phyloP scores from a whole-genome alignment of 2,329 filamentous ascomycete genomes.

The Cytospora mali region DNA sequence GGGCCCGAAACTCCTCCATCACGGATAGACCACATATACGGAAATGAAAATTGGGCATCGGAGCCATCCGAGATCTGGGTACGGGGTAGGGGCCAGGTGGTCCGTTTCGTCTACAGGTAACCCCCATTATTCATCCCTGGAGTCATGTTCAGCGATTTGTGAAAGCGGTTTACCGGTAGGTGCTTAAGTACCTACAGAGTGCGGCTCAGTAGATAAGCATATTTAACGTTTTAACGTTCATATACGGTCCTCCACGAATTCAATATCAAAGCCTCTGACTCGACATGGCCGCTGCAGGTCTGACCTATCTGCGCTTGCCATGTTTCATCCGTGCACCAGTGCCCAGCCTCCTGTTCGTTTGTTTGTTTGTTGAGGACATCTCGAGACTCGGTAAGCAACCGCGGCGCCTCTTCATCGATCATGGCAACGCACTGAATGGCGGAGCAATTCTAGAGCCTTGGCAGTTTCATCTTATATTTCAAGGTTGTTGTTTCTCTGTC shows the following conservation, averaged over 20 bases:
- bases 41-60: background rate
- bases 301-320: too few species aligned
- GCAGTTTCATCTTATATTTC: slow-evolving; percentile 25
- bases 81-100: background rate
- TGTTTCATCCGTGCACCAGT: too few species aligned
- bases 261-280: too few species aligned
- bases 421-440: slow-evolving; percentile 3
- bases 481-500: slow-evolving; percentile 7
- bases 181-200: too few species aligned
- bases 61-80: background rate
- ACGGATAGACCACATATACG: background rate
- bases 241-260: too few species aligned
- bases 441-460: slow-evolving; percentile 25
- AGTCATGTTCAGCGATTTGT: too few species aligned
- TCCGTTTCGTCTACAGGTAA: background rate
- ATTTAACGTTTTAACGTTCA: too few species aligned
- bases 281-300: too few species aligned
- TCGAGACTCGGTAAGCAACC: slow-evolving; percentile 5
- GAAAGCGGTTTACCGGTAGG: too few species aligned
- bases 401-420: background rate
- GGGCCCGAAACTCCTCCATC: background rate
- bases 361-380: background rate
- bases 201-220: too few species aligned
- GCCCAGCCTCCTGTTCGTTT: too few species aligned
- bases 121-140: too few species aligned